phyloP scores from a whole-genome alignment of 1,284 basidiomycete species.

The Puccinia horiana region DNA sequence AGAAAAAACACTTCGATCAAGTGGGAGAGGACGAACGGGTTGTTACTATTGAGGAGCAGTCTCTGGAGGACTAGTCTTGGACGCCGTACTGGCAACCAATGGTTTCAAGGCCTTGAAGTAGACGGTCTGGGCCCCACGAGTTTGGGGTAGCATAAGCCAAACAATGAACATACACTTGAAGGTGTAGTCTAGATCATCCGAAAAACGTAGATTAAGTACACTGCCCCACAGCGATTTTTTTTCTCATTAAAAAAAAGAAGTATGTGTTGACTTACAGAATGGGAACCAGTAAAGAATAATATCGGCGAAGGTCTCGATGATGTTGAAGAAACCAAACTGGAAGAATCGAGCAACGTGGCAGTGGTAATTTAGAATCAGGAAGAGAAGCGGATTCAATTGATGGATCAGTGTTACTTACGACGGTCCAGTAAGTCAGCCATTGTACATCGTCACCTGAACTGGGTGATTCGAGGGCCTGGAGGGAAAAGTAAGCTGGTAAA shows the following conservation, averaged over 20 bases:
- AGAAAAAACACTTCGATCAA: no score
- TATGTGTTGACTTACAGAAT: constrained; percentile 26
- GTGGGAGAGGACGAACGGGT: background rate
- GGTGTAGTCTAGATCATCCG: constrained; percentile 36
- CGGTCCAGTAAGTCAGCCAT: constrained; percentile 68
- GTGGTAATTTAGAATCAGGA: no score
- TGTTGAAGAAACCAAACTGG: constrained; percentile 86
- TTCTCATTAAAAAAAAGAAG: background rate
- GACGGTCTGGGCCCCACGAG: constrained; percentile 44
- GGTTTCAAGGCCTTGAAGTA: constrained; percentile 46
- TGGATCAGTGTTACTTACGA: constrained; percentile 18
- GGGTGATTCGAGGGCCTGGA: constrained; percentile 78
- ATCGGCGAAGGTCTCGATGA: constrained; percentile 74
- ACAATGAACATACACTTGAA: constrained; percentile 49
- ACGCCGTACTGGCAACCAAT: constrained; percentile 41
- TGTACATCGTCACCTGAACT: constrained; percentile 74
- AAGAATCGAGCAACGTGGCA: constrained; percentile 59
- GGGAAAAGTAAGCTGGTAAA: constrained; percentile 78
- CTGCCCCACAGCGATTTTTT: no score
- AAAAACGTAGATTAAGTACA: background rate
- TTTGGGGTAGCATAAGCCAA: constrained; percentile 50
- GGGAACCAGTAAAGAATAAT: constrained; percentile 60
- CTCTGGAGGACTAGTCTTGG: constrained; percentile 43
- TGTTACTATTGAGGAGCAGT: constrained; percentile 42
- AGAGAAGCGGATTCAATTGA: background rate